Evolutionary conservation across 2,329 filamentous ascomycete genomes (phyloP).

Genomic region (Talaromyces piceae): DNA sequence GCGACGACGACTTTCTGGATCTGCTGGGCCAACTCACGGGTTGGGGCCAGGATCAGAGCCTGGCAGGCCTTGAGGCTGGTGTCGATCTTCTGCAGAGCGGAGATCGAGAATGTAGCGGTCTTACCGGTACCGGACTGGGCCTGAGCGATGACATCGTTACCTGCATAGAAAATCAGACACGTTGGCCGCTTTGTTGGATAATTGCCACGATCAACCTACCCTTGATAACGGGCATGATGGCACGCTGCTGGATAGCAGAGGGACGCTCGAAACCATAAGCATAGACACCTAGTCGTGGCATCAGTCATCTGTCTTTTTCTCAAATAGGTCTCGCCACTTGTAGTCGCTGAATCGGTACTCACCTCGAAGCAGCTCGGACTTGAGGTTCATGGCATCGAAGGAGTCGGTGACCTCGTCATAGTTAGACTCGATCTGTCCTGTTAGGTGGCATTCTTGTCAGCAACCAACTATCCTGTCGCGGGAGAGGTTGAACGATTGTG

Average conservation of each 20-base stretch:
- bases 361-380: constrained; percentile 93
- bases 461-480: constrained; percentile 8
- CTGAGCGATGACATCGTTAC: constrained; percentile 98
- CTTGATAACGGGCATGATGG: constrained; percentile 99
- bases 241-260: constrained; percentile 98
- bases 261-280: constrained; percentile 99
- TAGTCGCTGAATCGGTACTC: constrained; percentile 32
- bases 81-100: constrained; percentile 98
- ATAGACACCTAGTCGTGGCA: constrained; percentile 65
- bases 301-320: constrained; percentile 14
- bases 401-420: constrained; percentile 99
- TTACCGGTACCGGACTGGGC: constrained; percentile 99
- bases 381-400: constrained; percentile 97
- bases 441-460: constrained; percentile 16
- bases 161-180: constrained; percentile 36
- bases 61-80: constrained; percentile 91
- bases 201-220: constrained; percentile 49
- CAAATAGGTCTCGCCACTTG: constrained; percentile 7
- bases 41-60: constrained; percentile 95
- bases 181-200: neutral
- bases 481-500: neutral
- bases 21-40: constrained; percentile 96
- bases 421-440: constrained; percentile 99
- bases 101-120: constrained; percentile 99
- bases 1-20: constrained; percentile 99